Base-by-base conservation (phyloP, 2,329 filamentous ascomycete genomes). In the Cyphellophora europaea region DNA sequence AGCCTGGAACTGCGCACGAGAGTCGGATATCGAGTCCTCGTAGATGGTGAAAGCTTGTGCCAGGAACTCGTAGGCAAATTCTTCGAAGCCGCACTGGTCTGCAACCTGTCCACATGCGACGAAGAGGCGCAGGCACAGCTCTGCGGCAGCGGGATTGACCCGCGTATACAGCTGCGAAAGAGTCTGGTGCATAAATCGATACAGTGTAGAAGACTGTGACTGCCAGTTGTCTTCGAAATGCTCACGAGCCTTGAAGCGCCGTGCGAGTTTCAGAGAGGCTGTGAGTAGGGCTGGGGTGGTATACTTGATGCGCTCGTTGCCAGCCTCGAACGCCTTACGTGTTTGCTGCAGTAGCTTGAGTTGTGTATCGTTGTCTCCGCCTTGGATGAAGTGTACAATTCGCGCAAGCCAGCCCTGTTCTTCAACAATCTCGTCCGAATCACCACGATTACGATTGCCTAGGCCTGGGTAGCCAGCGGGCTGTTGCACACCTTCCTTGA, bases 21-120 rank as follows among this genome's bases (percentile, higher is more conserved):
- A 94, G 57, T 98, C 93, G 42, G 86, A 91, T 44, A 98, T 83
- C 0, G 86, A 82, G 59, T 98, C 91, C 56, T 98, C 91, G 54
- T 98, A 98, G 6, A 96, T 86, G 0, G 89, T 96, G 51, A 98
- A 98, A 0, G 91, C 89, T 59, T 98, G 91, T 0, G 91, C 91
- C 50, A 95, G 96, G 65, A 93, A 98, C 55, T 98, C 91, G 57
- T 98, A 98, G 8, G 87, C 83, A 27, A 94, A 86, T 62, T 98
- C 91, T 56, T 98, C 89, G 49, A 93, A 93, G 2, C 82, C 83
- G 8, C 79, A 85, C 58, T 91, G 80, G 51, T 95, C 88, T 8
- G 91, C 88, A 19, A 93, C 82, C 63, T 95, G 88, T 14, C 91
- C 91, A 53, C 87, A 93, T 27, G 84, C 79, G 49, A 91, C 81